phyloP scores from a whole-genome alignment of 2,329 filamentous ascomycete species.

The Calonectria pseudoturangicola region DNA sequence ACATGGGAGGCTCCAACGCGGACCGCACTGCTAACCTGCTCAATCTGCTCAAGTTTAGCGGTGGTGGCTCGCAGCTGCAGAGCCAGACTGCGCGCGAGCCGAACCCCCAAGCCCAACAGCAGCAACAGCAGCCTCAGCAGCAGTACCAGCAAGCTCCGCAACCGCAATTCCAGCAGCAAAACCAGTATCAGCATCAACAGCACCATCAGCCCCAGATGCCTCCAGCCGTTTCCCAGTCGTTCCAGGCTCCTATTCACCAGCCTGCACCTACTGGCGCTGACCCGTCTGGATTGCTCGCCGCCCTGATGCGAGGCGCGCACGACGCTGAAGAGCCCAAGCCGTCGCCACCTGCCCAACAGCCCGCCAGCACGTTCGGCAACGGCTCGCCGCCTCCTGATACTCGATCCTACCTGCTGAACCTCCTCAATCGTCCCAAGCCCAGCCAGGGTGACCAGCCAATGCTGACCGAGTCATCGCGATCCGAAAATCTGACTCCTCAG shows the following conservation, averaged over 20 bases:
- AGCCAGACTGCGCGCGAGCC: constrained; percentile 55
- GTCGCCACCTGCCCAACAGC: constrained; percentile 51
- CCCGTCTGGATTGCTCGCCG: constrained; percentile 74
- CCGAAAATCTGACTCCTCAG: constrained; percentile 67
- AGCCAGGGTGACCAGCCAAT: constrained; percentile 72
- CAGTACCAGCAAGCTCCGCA: constrained; percentile 55
- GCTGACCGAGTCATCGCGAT: constrained; percentile 65
- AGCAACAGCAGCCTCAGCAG: constrained; percentile 28
- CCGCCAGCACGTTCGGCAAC: constrained; percentile 65
- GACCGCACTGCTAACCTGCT: constrained; percentile 74
- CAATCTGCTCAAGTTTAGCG: constrained; percentile 77
- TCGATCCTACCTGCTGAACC: constrained; percentile 88
- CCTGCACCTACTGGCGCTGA: constrained; percentile 74
- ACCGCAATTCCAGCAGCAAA: constrained; percentile 45
- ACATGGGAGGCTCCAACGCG: constrained; percentile 60
- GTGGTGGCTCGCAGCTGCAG: constrained; percentile 60
- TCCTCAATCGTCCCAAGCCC: constrained; percentile 87
- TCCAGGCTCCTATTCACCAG: constrained; percentile 70
- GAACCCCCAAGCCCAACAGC: constrained; percentile 41
- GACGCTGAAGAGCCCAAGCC: constrained; percentile 66
- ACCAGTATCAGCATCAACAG: constrained; percentile 45
- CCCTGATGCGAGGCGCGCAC: constrained; percentile 75
- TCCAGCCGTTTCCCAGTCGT: constrained; percentile 49
- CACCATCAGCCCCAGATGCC: constrained; percentile 48
- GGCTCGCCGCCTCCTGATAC: constrained; percentile 79